Base-by-base conservation (phyloP, 371 early-diverging fungal species). In the Conidiobolus incongruus region DNA sequence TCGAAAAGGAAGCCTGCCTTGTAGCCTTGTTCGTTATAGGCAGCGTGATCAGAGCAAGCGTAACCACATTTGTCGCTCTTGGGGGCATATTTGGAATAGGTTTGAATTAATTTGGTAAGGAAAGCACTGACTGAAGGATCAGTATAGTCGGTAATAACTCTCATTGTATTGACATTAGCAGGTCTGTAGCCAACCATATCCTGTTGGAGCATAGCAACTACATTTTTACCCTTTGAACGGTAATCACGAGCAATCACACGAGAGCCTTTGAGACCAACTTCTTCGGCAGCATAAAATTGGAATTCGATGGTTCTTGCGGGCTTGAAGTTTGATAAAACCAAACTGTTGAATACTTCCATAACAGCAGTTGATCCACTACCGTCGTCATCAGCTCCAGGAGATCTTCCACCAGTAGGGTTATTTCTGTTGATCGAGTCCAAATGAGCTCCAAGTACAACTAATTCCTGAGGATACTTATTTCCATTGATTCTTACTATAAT, bases 251-350 rank as follows among this genome's bases (percentile, higher is more conserved):
- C 82, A 13, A 95, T 70, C 38, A 60, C 81, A 59, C 88, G 85
- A 20, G 82, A 81, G n/a, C 95, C 95, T 44, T 82, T 56, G 5
- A 92, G 69, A 17, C 87, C 89, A 36, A 63, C 83, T n/a, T n/a
- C n/a, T n/a, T n/a, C n/a, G n/a, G n/a, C n/a, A n/a, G n/a, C n/a
- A n/a, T n/a, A n/a, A n/a, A 86, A 95, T 59, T 92, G 93, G 69
- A 93, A 91, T 53, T 93, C 93, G 28, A 95, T 77, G n/a, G 88
- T 72, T 40, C 81, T 63, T 28, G 62, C 52, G n/a, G 90, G 91
- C 21, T 60, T 64, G 56, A 88, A 83, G 0, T 70, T 75, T 24
- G 61, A 63, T 12, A 62, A 46, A 29, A 88, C 63, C 2, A 90
- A 54, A 28, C 56, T 65, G 23, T 82, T 70, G 68, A 86, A 76